Percentiles rank a stretch among this genome's conserved stretches.
Evolutionary conservation across 352 stramenopile genomes (phyloP).

Genomic region (Thraustotheca clavata): DNA sequence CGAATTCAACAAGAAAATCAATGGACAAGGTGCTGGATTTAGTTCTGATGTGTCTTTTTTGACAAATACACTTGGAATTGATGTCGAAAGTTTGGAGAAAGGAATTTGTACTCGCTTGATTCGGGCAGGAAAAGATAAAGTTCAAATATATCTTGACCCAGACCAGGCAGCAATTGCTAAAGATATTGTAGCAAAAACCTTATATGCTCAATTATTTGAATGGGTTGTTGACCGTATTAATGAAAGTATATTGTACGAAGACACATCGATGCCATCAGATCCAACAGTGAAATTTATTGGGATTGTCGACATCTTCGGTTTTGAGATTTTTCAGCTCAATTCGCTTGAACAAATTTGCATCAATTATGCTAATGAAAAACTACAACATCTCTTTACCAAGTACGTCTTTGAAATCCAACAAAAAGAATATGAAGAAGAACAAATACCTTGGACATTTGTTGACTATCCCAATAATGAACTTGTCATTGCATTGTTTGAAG

Average conservation of each 20-base stretch:
- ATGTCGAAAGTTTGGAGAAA: constrained; percentile 38
- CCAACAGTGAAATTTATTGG: constrained; percentile 25
- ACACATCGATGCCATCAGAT: constrained; percentile 37
- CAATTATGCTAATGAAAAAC: constrained; percentile 30
- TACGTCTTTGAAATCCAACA: constrained; percentile 27
- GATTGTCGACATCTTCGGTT: constrained; percentile 43
- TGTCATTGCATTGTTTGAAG: constrained; percentile 41
- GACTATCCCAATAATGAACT: constrained; percentile 27
- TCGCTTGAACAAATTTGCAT: constrained; percentile 32
- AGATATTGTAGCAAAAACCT: constrained; percentile 24
- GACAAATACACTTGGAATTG: constrained; percentile 1
- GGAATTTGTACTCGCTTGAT: constrained; percentile 58
- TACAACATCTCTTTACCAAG: constrained; percentile 29
- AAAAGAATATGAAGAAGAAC: constrained; percentile 22
- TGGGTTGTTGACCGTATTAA: constrained; percentile 33
- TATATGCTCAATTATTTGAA: constrained; percentile 35
- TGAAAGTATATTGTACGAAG: constrained; percentile 35
- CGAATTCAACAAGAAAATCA: constrained; percentile 59
- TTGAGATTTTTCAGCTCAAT: constrained; percentile 34
- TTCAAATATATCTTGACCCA: constrained; percentile 27
- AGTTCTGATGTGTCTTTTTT: constrained; percentile 42
- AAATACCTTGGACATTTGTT: constrained; percentile 20
- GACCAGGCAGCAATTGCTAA: constrained; percentile 22
- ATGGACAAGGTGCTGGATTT: constrained; percentile 33
- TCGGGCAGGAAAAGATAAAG: constrained; percentile 51